Evolutionary conservation across 257 asterid genomes (phyloP).

Genomic region (Nicotiana noctiflora): DNA sequence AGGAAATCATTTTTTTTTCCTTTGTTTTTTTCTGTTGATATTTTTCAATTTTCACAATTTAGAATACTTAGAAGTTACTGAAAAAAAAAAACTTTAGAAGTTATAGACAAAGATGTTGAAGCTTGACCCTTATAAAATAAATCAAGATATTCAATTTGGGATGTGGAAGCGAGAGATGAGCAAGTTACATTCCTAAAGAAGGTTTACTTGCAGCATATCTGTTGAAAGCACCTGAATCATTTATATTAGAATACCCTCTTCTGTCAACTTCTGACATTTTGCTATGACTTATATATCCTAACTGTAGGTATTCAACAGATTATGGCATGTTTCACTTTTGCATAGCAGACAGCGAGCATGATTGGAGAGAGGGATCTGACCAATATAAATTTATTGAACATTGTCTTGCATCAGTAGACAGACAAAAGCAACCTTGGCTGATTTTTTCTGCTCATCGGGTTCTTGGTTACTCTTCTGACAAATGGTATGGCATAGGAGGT

Average conservation of each 20-base stretch:
- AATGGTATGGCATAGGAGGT: constrained; percentile 26
- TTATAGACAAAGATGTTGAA: background rate
- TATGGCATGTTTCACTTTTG: constrained; percentile 43
- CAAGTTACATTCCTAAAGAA: background rate
- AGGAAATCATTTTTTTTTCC: background rate
- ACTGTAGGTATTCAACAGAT: constrained; percentile 31
- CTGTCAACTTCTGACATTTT: background rate
- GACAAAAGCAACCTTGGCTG: constrained; percentile 38
- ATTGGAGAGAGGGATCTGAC: constrained; percentile 41
- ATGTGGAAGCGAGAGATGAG: background rate
- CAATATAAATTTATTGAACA: constrained; percentile 30
- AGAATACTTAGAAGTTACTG: too few species aligned
- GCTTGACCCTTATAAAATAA: background rate
- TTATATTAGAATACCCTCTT: background rate
- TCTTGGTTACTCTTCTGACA: constrained; percentile 36
- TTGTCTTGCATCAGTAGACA: constrained; percentile 33
- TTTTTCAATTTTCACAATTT: background rate
- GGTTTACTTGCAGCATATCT: background rate
- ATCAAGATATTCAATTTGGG: background rate
- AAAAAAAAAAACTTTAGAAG: background rate
- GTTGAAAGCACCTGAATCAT: background rate
- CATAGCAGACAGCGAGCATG: constrained; percentile 36
- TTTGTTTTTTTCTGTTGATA: too few species aligned
- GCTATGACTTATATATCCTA: background rate
- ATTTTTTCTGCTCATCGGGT: constrained; percentile 36